Base-by-base conservation (phyloP, 2,329 filamentous ascomycete genomes). In the Botrytis sinoallii region DNA sequence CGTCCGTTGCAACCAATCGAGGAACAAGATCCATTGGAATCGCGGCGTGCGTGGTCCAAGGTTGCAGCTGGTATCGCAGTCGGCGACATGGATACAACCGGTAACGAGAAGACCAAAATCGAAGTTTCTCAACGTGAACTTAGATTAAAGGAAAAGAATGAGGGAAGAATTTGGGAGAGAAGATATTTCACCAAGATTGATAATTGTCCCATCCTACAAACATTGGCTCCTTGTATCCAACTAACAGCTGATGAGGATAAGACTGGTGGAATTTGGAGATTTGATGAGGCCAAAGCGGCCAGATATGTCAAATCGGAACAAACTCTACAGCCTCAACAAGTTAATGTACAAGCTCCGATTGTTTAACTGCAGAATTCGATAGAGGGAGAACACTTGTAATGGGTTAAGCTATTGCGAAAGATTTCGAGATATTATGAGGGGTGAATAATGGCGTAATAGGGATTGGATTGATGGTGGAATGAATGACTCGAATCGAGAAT, bases 11-110 rank as follows among this genome's bases (percentile, higher is more conserved):
- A 0, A 0, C 89, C 92, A 0, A 80, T 97, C 71, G 91, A 94
- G 74, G 83, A 92, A 77, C 95, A 98, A 84, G 92, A 97, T 81
- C 89, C 93, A 18, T 91, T 96, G 76, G 95, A 98, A 84, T 94
- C 93, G 22, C 90, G 95, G 65, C 89, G 93, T 74, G 95, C 95
- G 5, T 98, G 95, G 96, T 85, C 88, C 76, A 93, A 93, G 80
- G 95, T 98, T 40, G 93, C 93, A 0, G 88, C 89, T 44, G 94
- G 91, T 65, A 96, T 98, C 79, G 87, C 89, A 73, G 89, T 88
- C 77, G 93, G 94, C 74, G 93, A 98, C 82, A 93, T 98, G 88
- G 93, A 97, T 78, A 85, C 88, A 7, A 93, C 94, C 0, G 90
- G 90, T 2, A 81, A 84, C 22, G 93, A 97, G 81, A 98, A 98